Evolutionary conservation across 202 grass and related monocot species (phyloP).

Genomic region (Saccharum hybrid): DNA sequence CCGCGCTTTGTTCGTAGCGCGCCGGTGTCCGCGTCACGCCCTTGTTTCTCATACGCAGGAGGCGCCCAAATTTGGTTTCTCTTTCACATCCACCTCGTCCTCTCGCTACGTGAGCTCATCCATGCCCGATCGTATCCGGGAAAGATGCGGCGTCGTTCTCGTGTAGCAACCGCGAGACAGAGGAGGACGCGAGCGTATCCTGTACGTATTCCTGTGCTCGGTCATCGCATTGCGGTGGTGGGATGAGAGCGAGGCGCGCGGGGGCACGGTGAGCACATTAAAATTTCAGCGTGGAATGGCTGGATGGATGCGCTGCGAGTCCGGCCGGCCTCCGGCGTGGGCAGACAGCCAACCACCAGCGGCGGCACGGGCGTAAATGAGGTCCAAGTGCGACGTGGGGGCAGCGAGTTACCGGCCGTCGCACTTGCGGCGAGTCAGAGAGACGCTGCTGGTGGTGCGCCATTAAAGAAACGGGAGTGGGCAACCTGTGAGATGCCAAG

Average conservation of each 20-base stretch:
- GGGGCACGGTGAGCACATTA: neutral
- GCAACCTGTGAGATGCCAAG: constrained; percentile 37
- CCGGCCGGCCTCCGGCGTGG: neutral
- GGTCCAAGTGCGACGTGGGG: neutral
- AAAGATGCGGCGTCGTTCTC: neutral
- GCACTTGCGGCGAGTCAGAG: constrained; percentile 24
- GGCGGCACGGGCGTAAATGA: constrained; percentile 42
- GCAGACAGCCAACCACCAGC: constrained; percentile 36
- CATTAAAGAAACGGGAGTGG: constrained; percentile 17
- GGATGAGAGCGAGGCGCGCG: neutral
- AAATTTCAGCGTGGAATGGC: neutral
- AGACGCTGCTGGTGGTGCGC: neutral
- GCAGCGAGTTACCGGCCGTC: neutral
- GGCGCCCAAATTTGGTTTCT: neutral
- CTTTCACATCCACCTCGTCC: neutral
- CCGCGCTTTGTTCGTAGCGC: too few relatives aligned
- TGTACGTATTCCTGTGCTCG: too few relatives aligned
- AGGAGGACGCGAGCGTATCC: too few relatives aligned
- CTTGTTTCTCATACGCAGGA: neutral
- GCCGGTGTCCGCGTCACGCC: neutral
- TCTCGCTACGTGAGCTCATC: too few relatives aligned
- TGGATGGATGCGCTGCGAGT: neutral
- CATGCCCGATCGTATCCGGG: neutral
- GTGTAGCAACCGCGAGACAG: neutral
- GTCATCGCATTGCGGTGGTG: neutral